Evolutionary conservation across 1,284 basidiomycete species (phyloP), one percentile per base, ranked within the genome.

Genomic region (Bjerkandera adusta): DNA sequence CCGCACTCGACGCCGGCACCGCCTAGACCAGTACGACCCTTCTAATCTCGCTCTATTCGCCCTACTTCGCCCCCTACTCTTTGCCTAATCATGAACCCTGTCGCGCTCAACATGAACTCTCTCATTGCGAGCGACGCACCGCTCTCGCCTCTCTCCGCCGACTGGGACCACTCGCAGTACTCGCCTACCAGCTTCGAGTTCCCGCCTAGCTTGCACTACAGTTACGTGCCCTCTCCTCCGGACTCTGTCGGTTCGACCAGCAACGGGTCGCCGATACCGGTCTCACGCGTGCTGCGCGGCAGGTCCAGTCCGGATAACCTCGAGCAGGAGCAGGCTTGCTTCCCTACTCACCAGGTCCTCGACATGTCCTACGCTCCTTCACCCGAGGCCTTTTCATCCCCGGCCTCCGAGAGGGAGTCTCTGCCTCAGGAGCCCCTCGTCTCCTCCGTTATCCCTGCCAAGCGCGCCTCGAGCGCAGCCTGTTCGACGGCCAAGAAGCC

Each of bases 301-400:
- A 71, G 71, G 55, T 66, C 68, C 58, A 64, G 67, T 61, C 68
- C 77, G n/a, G 77, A 78, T 54, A 59, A 66, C 11, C 57, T 60
- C 22, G 66, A 69, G 12, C 68, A 75, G 37, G 72, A 77, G 49
- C 73, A 74, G 47, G 70, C 75, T 47, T 87, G 83, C 59, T 63
- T 86, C 16, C 75, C 84, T 29, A 86, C 84, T 10, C 76, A 79
- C 61, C 80, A 87, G 66, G 71, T 86, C 51, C 86, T 86, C 64
- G 82, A 85, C 64, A 72, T 83, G 52, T 66, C 74, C 27, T 54
- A 85, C 64, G 71, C 82, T 49, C 67, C 75, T 24, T 54, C 58
- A 33, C 51, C 57, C 16, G 56, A 55, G 18, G 49, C 61, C 45
- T 52, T 59, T 53, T 69, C 72, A 20, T 66, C 66, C 43, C 68